Evolutionary conservation across 441 rosid species (phyloP), one percentile per base, ranked within the genome.

Genomic region (Erodium chrysanthum): DNA sequence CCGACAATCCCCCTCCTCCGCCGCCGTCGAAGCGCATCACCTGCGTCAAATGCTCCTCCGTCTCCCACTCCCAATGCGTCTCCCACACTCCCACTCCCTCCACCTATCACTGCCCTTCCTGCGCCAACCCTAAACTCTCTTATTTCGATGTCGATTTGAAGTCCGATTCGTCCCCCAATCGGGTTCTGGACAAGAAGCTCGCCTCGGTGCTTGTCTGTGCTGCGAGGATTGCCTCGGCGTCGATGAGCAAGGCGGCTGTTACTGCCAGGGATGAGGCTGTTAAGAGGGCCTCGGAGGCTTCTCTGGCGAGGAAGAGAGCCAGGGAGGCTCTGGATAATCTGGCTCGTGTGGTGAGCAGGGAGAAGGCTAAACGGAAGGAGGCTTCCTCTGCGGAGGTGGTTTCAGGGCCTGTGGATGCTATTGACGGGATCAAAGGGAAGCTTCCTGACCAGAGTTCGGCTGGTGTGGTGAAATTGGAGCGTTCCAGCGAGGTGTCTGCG

Each of bases 91-190:
- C 29, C 29, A 1, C 29, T 25, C 29, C 29, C 29, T 3, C 29
- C 3, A 25, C 63, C 4, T 59, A 59, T 12, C 63, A 21, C 63
- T 59, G 63, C 63, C 63, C 63, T 21, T 31, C 63, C 31, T 59
- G 63, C 63, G 63, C 63, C 27, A 12, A 21, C 31, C 63, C 63
- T 21, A 59, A 23, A 22, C 21, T 21, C 25, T 21, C 31, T 14
- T 59, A 21, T 20, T 59, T 59, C 25, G 63, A 59, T 6, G 29
- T 22, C 2, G 29, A 25, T 25, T 25, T 25, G 29, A 25, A 25
- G 27, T 10, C 44, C 10, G 44, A 37, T 0, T 6, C 58, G 27
- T 5, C 29, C 29, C 29, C 29, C 29, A 25, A 22, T 1, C 63
- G 63, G 27, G 63, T 23, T 9, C 27, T 59, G 12, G 63, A 59